phyloP scores from a whole-genome alignment of 2,329 filamentous ascomycete species.

The Epichloe sylvatica region DNA sequence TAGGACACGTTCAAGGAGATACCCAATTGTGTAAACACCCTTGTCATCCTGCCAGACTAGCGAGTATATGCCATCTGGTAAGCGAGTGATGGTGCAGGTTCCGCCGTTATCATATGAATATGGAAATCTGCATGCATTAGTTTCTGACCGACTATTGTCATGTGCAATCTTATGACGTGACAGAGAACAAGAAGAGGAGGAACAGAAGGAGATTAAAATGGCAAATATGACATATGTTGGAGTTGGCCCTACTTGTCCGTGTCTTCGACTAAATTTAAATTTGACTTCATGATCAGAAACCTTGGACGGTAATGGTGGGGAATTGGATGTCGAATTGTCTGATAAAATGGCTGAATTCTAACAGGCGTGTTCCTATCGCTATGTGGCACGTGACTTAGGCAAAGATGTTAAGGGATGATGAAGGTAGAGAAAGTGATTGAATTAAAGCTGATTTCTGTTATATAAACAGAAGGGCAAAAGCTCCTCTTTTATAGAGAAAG shows the following conservation, averaged over 20 bases:
- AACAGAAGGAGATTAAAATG: not conserved
- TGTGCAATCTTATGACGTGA: not conserved
- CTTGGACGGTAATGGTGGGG: not conserved
- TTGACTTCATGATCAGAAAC: not conserved
- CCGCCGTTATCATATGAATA: conserved; percentile 53
- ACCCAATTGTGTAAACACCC: conserved; percentile 51
- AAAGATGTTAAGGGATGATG: too few species aligned
- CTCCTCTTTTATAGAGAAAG: too few species aligned
- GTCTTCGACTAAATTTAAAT: not conserved
- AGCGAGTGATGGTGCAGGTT: conserved; percentile 40
- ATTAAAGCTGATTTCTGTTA: fast-evolving
- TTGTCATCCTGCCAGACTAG: conserved; percentile 48
- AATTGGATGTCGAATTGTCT: not conserved
- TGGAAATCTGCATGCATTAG: conserved; percentile 49
- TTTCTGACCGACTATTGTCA: not conserved
- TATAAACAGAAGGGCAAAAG: too few species aligned
- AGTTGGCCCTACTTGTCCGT: not conserved
- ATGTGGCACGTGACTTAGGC: too few species aligned
- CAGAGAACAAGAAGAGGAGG: not conserved
- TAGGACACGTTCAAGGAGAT: conserved; percentile 38
- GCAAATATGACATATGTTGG: not conserved
- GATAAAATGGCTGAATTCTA: too few species aligned
- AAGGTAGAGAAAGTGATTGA: too few species aligned
- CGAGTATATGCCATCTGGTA: conserved; percentile 51
- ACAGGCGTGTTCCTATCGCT: too few species aligned